Conservation (phyloP, 768 basidiomycete genomes). For the Pseudohyphozyma bogoriensis region DNA sequence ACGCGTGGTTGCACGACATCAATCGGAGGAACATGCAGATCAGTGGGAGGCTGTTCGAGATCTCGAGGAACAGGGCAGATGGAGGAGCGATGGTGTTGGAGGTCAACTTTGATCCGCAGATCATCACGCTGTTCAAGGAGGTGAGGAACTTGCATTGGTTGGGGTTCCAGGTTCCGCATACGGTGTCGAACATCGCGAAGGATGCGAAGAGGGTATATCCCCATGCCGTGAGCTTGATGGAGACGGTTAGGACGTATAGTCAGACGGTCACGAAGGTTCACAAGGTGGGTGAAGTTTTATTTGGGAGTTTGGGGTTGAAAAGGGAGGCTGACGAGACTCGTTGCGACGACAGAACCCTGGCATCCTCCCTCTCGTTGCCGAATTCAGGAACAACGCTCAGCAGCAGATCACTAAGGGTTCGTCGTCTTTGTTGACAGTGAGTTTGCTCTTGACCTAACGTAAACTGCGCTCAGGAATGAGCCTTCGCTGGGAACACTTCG, state of each 20-base stretch:
- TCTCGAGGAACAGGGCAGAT: conserved; percentile 44
- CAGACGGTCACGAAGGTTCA: conserved; percentile 90
- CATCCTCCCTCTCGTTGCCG: conserved; percentile 88
- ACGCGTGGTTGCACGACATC: conserved; percentile 95
- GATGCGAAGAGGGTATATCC: conserved; percentile 98
- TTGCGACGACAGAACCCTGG: conserved; percentile 74
- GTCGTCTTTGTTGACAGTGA: conserved; percentile 30
- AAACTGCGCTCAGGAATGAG: conserved; percentile 62
- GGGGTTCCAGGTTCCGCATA: conserved; percentile 88
- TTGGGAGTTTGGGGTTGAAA: no score
- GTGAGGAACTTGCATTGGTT: conserved; percentile 92
- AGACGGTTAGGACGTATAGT: conserved; percentile 94
- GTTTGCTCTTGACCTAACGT: background rate
- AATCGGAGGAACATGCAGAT: conserved; percentile 84
- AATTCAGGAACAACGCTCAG: conserved; percentile 85
- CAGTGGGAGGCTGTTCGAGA: conserved; percentile 84
- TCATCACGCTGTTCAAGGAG: conserved; percentile 97
- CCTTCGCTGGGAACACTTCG: conserved; percentile 93
- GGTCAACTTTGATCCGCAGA: conserved; percentile 96
- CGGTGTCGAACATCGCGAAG: conserved; percentile 91
- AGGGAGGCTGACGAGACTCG: no score
- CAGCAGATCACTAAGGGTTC: conserved; percentile 81
- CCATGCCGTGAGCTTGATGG: conserved; percentile 92
- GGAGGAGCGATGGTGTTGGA: conserved; percentile 74
- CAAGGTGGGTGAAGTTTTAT: no score